Evolutionary conservation across 2,329 filamentous ascomycete genomes (phyloP), one percentile per base, ranked within the genome.

Genomic region (Sporothrix pseudoabietina): DNA sequence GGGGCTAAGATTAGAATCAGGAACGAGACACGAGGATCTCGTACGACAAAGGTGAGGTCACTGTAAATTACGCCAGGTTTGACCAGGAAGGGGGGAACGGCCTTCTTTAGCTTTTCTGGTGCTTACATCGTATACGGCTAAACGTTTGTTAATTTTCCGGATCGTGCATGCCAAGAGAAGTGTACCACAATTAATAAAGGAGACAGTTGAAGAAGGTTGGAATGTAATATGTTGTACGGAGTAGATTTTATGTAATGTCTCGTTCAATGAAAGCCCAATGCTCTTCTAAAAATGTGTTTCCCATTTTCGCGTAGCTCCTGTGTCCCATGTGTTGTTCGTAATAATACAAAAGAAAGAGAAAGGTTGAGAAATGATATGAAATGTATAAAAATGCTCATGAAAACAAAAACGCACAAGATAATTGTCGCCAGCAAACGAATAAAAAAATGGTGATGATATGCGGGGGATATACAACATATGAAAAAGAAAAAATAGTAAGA

Each of bases 251-350:
- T 49, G 44, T 49, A 19, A 49, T 47, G 14, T 49, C 19, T 49
- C 32, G n/a, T 39, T n/a, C 16, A 8, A 9, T 9, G 2, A 61
- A 16, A 30, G 3, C 16, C 5, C 35, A 30, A 47, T 30, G 61
- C 22, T 47, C 19, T 26, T 35, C 35, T 35, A 22, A 32, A 68
- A 68, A 14, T 26, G 14, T 35, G 16, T 68, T 47, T 69, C 10
- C 30, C 66, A n/a, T 54, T 39, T 49, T 69, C 61, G 61, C 12
- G 39, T 66, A 66, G 47, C 47, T 55, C 32, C 66, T 41, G 8
- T 55, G 49, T 69, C 66, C 66, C 49, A 55, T 41, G 66, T 69
- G 26, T 55, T 41, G 22, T 69, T 69, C 66, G 16, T 69, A 55
- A 69, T 55, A 41, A 44, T 57, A 70, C 68, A 70, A 70, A 52